phyloP scores from a whole-genome alignment of 176 grass and related monocot genomes.

The maize (Zea mays) region DNA sequence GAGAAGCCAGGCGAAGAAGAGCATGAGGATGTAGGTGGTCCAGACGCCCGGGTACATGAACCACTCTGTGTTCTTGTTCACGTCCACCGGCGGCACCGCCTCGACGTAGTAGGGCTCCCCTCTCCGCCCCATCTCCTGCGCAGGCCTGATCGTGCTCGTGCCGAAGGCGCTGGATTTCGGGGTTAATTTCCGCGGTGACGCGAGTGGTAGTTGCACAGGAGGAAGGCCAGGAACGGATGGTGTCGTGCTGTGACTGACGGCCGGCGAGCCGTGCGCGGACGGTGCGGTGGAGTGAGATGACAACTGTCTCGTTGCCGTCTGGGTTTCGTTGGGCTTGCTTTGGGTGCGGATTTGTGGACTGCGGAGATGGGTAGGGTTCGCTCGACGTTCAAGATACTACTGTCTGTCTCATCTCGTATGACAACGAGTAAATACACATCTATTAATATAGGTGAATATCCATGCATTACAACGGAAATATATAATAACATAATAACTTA shows the following conservation, averaged over 20 bases:
- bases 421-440: not conserved
- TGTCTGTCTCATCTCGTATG: not conserved
- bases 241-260: not conserved
- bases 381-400: not conserved
- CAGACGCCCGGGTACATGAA: slow-evolving; percentile 82
- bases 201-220: not conserved
- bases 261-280: not conserved
- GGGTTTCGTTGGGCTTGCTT: not conserved
- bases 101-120: slow-evolving; percentile 55
- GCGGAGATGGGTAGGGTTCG: not conserved
- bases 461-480: no score
- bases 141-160: no score
- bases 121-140: slow-evolving; percentile 37
- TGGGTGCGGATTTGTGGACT: not conserved
- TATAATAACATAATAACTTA: no score
- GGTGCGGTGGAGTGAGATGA: not conserved
- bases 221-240: not conserved
- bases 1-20: slow-evolving; percentile 65
- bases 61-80: slow-evolving; percentile 91
- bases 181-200: not conserved
- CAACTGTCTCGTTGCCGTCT: not conserved
- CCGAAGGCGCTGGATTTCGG: slow-evolving; percentile 6
- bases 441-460: no score
- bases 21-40: slow-evolving; percentile 70
- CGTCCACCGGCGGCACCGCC: slow-evolving; percentile 52